These are phyloP conservation scores for Metschnikowia noctiluminum DNA, from an alignment of 805 yeast genomes.

Conservation along the genomic window DNA sequence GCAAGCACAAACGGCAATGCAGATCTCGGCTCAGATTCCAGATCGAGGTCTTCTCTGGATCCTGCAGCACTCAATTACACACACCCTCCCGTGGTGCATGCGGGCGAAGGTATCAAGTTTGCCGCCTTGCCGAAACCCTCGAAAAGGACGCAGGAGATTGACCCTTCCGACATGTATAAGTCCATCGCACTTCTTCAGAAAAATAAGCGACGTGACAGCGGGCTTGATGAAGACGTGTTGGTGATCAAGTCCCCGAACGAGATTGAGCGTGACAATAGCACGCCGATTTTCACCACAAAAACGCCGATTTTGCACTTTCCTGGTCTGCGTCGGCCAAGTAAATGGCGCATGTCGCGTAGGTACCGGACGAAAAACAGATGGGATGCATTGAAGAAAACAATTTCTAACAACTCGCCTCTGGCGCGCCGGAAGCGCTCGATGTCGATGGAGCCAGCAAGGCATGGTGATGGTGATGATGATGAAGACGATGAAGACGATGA, in stretches of 20 bases:
- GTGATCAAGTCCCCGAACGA: constrained; percentile 78
- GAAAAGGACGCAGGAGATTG: constrained; percentile 39
- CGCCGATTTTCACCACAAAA: constrained; percentile 35
- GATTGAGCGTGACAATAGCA: constrained; percentile 41
- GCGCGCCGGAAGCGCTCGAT: constrained; percentile 2
- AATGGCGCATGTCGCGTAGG: constrained; percentile 9
- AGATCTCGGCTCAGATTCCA: neutral
- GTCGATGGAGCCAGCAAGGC: neutral
- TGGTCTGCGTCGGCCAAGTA: constrained; percentile 5
- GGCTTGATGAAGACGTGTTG: constrained; percentile 66
- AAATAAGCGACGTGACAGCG: constrained; percentile 30
- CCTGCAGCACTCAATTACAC: constrained; percentile 1
- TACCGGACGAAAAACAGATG: constrained; percentile 14
- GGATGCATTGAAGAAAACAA: constrained; percentile 24
- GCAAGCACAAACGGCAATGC: neutral
- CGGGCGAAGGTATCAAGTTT: constrained; percentile 46
- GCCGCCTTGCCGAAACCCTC: constrained; percentile 58
- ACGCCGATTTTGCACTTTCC: constrained; percentile 6
- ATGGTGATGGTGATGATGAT: constrained; percentile 4
- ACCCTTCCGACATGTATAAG: constrained; percentile 80
- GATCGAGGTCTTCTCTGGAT: neutral
- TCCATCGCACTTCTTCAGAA: constrained; percentile 76
- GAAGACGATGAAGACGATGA: neutral
- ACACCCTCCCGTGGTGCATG: neutral
- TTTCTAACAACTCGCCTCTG: constrained; percentile 19